These are phyloP conservation scores for Amanita phalloides DNA, from an alignment of 768 basidiomycete species.

Conservation along the genomic window DNA sequence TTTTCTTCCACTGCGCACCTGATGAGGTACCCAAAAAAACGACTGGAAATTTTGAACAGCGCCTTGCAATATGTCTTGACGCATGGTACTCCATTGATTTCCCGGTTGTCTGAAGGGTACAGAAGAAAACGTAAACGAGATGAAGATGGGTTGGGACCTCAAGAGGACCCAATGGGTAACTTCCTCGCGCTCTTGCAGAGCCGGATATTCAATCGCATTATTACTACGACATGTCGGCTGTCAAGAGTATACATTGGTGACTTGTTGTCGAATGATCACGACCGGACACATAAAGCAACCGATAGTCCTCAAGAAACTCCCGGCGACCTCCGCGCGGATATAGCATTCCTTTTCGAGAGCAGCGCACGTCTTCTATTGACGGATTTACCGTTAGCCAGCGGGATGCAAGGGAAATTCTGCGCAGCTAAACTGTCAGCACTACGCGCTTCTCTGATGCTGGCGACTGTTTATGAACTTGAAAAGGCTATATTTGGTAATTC, in stretches of 20 bases:
- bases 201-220: slow-evolving; percentile 1
- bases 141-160: not conserved
- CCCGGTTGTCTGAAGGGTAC: not conserved
- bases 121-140: slow-evolving; percentile 1
- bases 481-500: slow-evolving; percentile 13
- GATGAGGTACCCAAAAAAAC: slow-evolving; percentile 3
- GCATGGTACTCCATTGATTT: slow-evolving; percentile 10
- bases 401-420: not conserved
- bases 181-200: not conserved
- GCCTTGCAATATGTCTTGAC: slow-evolving; percentile 11
- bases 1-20: not conserved
- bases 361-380: slow-evolving; percentile 9
- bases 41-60: slow-evolving; percentile 12
- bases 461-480: slow-evolving; percentile 27
- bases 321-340: slow-evolving; percentile 5
- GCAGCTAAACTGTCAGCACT: slow-evolving; percentile 6
- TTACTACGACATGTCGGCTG: not conserved
- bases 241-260: not conserved
- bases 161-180: not conserved
- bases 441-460: slow-evolving; percentile 23
- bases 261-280: slow-evolving; percentile 3
- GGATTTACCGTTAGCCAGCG: not conserved
- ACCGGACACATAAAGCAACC: not conserved
- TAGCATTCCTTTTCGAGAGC: slow-evolving; percentile 17
- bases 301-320: not conserved